These are phyloP conservation scores for Pseudocercospora vitis DNA, from an alignment of 2,329 filamentous ascomycete genomes.

Conservation along the genomic window DNA sequence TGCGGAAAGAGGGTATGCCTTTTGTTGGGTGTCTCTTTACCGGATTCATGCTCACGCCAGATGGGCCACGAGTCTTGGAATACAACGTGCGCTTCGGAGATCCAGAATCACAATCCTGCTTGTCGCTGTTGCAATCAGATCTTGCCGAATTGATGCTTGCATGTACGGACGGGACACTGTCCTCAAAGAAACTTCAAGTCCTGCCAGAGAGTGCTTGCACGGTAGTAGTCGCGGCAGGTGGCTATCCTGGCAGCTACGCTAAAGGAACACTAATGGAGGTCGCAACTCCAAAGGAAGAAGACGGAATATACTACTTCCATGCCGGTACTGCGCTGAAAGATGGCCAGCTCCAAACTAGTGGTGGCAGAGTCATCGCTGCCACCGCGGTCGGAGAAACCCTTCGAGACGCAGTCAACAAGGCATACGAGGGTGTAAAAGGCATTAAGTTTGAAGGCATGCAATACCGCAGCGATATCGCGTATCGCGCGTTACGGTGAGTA, in stretches of 20 bases:
- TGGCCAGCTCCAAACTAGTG: constrained; percentile 69
- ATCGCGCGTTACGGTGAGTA: constrained; percentile 44
- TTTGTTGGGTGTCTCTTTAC: constrained; percentile 79
- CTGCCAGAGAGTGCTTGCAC: constrained; percentile 71
- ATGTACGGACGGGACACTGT: constrained; percentile 73
- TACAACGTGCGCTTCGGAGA: constrained; percentile 94
- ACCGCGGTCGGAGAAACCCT: constrained; percentile 75
- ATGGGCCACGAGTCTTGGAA: constrained; percentile 79
- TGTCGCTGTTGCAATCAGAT: constrained; percentile 81
- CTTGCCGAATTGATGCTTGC: constrained; percentile 86
- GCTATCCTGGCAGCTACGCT: constrained; percentile 82
- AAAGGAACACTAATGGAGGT: constrained; percentile 70
- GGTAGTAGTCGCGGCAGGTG: constrained; percentile 88
- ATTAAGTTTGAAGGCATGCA: constrained; percentile 89
- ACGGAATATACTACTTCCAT: constrained; percentile 76
- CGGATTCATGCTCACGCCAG: constrained; percentile 86
- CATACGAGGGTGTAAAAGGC: constrained; percentile 77
- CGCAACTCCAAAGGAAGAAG: constrained; percentile 50
- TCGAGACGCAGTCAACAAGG: constrained; percentile 77
- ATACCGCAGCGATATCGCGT: constrained; percentile 86
- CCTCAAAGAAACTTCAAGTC: constrained; percentile 43
- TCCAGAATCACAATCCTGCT: constrained; percentile 83
- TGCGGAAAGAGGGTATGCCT: constrained; percentile 71
- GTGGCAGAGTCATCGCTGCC: constrained; percentile 91
- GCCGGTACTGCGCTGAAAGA: constrained; percentile 74